Evolutionary conservation across 1,284 basidiomycete genomes (phyloP), one percentile per base, ranked within the genome.

Genomic region (Pascua sp.): DNA sequence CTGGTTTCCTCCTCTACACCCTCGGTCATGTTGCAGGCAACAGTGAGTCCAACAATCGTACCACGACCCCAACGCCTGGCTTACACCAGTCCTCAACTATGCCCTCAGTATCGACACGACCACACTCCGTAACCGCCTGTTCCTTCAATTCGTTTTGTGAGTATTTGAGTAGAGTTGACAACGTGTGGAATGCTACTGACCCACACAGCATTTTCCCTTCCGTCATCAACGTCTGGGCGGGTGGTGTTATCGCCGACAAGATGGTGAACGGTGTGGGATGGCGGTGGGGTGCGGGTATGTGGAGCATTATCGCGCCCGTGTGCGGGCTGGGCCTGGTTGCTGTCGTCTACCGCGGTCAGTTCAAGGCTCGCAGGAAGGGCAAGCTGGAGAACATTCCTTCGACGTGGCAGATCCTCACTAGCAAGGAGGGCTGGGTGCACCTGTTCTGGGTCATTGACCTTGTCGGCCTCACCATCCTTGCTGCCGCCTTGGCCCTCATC

Each of bases 401-500:
- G 0, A 68, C 76, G 1, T 69, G 68, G 53, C 47, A 53, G 5
- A 59, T 68, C 0, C 11, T 59, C 24, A 13, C 13, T 13, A 49
- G 51, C 17, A 43, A 47, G 8, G 42, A 50, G 18, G 43, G 24
- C 18, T 66, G 69, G 53, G 48, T 63, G 9, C 69, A 72, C 43
- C 64, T 80, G 8, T 79, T 79, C 68, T 78, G 77, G 76, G 71
- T 77, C 17, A 71, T 75, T 67, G 75, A 77, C 58, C 61, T 86
- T 47, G 66, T 86, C 18, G 88, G 88, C 10, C 81, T 89, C 17
- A 38, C 85, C 40, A 80, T 90, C 37, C 80, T 90, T 42, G 86
- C 83, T 2, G 74, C 81, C 10, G 83, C 82, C 0, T 75, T 86
- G 39, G 80, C 83, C 3, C 76, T 88, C n/a, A 82, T 89, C 57